Conservation (phyloP, 2,329 filamentous ascomycete genomes). For the Ilyonectria robusta region DNA sequence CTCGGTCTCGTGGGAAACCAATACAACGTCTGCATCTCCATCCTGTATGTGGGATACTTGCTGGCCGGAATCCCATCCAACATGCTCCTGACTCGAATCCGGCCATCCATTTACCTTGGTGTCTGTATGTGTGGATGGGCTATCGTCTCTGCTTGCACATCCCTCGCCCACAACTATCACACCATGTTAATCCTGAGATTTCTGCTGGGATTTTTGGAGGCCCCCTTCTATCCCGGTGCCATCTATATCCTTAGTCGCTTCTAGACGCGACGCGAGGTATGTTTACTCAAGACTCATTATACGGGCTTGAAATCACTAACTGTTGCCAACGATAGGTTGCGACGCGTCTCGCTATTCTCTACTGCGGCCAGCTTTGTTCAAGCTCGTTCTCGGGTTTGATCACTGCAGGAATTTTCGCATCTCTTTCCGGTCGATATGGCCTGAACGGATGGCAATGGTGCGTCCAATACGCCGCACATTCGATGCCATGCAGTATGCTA, state of each 20-base stretch:
- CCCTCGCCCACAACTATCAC: constrained; percentile 57
- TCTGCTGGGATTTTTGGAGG: constrained; percentile 57
- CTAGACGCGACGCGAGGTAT: background rate
- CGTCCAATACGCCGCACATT: too few relatives aligned
- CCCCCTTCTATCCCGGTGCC: constrained; percentile 55
- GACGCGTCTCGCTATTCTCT: background rate
- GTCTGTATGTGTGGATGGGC: constrained; percentile 56
- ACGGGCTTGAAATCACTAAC: too few relatives aligned
- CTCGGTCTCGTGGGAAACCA: constrained; percentile 59
- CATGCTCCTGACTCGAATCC: constrained; percentile 56
- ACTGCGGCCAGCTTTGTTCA: background rate
- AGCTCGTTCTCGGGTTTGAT: background rate
- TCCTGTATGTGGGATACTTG: constrained; percentile 54
- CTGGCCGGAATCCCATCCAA: constrained; percentile 53
- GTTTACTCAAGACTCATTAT: too few relatives aligned
- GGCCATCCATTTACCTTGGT: constrained; percentile 60
- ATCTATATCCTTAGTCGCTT: background rate
- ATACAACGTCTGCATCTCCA: constrained; percentile 53
- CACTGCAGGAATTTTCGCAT: background rate
- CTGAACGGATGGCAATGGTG: background rate
- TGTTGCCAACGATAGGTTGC: background rate
- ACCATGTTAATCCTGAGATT: constrained; percentile 60
- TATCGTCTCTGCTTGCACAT: constrained; percentile 57
- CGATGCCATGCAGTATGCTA: too few relatives aligned
- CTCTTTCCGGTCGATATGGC: background rate